Conservation (phyloP, 208 protist genomes). For the Hexamita inflata region DNA sequence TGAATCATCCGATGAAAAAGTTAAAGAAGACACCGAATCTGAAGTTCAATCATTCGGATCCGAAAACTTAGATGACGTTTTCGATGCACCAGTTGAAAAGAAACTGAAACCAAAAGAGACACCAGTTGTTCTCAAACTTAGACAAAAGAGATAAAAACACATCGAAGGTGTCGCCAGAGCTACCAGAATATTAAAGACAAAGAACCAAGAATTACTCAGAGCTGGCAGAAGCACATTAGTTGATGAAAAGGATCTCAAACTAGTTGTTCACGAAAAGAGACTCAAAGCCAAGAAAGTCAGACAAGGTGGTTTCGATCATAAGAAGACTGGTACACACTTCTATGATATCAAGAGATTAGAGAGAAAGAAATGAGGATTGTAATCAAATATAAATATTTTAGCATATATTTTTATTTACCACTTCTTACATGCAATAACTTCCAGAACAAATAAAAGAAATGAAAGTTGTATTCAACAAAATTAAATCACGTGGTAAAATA, state of each 20-base stretch:
- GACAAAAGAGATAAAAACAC: no score
- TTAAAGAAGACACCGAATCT: conserved; percentile 21
- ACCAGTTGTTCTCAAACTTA: conserved; percentile 16
- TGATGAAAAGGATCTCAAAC: conserved; percentile 33
- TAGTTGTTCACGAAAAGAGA: conserved; percentile 40
- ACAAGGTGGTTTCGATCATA: neutral
- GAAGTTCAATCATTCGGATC: conserved; percentile 24
- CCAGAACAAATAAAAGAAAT: no score
- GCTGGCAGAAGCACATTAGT: neutral
- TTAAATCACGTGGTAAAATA: no score
- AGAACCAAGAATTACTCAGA: neutral
- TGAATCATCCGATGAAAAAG: conserved; percentile 17
- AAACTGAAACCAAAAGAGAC: no score
- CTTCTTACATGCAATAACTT: no score
- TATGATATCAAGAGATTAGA: neutral
- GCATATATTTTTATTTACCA: no score
- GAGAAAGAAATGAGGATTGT: no score
- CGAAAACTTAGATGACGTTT: conserved; percentile 34
- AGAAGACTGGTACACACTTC: conserved; percentile 26
- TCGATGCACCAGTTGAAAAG: no score
- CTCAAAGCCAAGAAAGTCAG: neutral
- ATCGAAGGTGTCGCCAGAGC: neutral
- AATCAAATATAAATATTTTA: no score
- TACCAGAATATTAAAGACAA: conserved; percentile 11
- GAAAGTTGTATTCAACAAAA: no score